Base-by-base conservation (phyloP, 768 basidiomycete genomes). In the Podaxis rugospora region DNA sequence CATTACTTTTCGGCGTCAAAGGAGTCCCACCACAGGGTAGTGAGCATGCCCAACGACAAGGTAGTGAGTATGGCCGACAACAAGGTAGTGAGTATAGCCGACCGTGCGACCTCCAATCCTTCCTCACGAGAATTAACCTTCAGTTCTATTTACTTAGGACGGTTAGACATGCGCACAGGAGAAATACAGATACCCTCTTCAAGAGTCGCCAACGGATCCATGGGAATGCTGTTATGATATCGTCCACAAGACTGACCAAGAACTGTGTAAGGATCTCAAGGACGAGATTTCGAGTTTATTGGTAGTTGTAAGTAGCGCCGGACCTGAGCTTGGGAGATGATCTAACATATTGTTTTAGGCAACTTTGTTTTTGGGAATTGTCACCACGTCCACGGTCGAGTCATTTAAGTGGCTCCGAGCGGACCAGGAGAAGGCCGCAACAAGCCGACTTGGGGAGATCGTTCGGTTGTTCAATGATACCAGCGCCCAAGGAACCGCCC, bases 161-260 rank as follows among this genome's bases (percentile, higher is more conserved):
- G 23, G 25, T 21, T 60, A 51, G 59, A 60, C 51, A 23, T 60
- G 59, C 13, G 32, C 47, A 36, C 39, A 52, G 5, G 51, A 53
- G 35, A 28, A 21, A 7, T 60, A 60, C 9, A 40, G 51, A 18
- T 54, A 52, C 27, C 59, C 59, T 32, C 35, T 60, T 21, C 21
- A 47, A 10, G 51, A 60, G 40, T 42, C 40, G 2, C 51, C 51
- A 7, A 46, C 53, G 11, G 59, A 62, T 47, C 61, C 54, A 0
- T 62, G 54, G 61, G 61, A 62, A 44, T 23, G 21, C 1, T 62
- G 61, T 36, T 50, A 39, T n/a, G 47, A 62, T n/a, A 42, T 55
- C 4, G 61, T 57, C 5, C 50, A 52, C 37, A 49, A 27, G 40
- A 32, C 9, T 13, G 61, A 62, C 16, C 47, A 56, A 28, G 54